These are phyloP conservation scores for Azolla pinnata DNA, from an alignment of 75 land plant genomes.

Conservation along the genomic window DNA sequence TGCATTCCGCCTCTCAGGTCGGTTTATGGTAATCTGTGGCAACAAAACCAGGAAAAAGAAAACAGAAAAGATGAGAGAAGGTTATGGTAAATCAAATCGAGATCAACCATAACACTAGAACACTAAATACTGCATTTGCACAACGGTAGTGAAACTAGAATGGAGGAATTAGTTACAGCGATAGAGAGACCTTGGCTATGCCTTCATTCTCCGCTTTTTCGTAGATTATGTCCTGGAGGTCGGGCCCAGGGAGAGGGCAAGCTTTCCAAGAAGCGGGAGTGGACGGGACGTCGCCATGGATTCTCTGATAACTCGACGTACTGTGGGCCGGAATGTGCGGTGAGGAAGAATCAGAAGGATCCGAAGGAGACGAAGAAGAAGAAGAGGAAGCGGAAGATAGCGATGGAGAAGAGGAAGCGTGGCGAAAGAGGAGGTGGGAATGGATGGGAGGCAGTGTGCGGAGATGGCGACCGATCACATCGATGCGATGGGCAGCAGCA, in stretches of 20 bases:
- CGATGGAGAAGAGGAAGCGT: no score
- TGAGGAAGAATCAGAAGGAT: no score
- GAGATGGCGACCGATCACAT: no score
- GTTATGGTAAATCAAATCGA: not conserved
- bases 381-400: no score
- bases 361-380: no score
- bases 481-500: no score
- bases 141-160: not conserved
- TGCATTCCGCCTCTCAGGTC: conserved; percentile 86
- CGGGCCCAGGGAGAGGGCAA: conserved; percentile 38
- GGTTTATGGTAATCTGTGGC: conserved; percentile 76
- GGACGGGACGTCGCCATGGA: conserved; percentile 47
- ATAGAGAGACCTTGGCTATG: conserved; percentile 61
- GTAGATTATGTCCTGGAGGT: conserved; percentile 65
- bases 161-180: not conserved
- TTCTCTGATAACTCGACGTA: conserved; percentile 36
- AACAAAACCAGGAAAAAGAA: conserved; percentile 3
- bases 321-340: no score
- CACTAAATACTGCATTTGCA: not conserved
- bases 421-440: no score
- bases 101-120: not conserved
- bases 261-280: conserved; percentile 24
- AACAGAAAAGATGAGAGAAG: not conserved
- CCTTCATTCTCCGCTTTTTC: conserved; percentile 76
- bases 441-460: no score